Evolutionary conservation across 371 early-diverging fungal species (phyloP), one percentile per base, ranked within the genome.

Genomic region (Batkoa obscura): DNA sequence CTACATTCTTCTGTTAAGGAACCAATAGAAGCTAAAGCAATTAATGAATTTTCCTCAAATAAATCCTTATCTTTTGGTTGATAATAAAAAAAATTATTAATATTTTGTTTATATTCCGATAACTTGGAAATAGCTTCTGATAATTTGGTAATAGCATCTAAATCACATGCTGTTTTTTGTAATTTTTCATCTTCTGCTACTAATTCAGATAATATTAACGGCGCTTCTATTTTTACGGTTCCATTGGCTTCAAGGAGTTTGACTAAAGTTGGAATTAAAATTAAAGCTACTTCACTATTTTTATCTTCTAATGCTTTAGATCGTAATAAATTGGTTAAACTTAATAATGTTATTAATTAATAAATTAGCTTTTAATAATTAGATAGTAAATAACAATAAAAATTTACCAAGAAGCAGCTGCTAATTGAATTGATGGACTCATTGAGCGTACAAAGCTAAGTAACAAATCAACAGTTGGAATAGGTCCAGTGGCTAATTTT

Each of bases 1-100:
- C 90, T 78, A 56, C 83, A 84, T n/a, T 84, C 84, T 65, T 89
- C 89, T 41, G 70, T 79, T 31, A 79, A 60, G 12, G 84, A 71
- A 42, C 81, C 78, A 2, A 84, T 76, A 10, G 88, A 79, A 3
- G 86, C 86, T 51, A 88, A 60, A n/a, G 87, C 88, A 35, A 82
- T 64, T 32, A 90, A 60, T 0, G 75, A 70, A 58, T 76, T 79
- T 79, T 85, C 67, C 23, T 8, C 38, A 23, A 46, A 46, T 39
- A 34, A 17, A 17, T 56, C 57, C 3, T 43, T 31, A 34, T 56
- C 57, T 47, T 56, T 32, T 3, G 35, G 23, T 5, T 31, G 57
- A 6, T 43, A 46, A 35, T 52, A 34, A 23, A 45, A 42, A n/a
- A n/a, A n/a, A 23, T 10, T 36, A 38, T 5, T 37, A 36, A 67